Evolutionary conservation across 805 yeast genomes (phyloP), one percentile per base, ranked within the genome.

Genomic region (Soucietia sequanensis): DNA sequence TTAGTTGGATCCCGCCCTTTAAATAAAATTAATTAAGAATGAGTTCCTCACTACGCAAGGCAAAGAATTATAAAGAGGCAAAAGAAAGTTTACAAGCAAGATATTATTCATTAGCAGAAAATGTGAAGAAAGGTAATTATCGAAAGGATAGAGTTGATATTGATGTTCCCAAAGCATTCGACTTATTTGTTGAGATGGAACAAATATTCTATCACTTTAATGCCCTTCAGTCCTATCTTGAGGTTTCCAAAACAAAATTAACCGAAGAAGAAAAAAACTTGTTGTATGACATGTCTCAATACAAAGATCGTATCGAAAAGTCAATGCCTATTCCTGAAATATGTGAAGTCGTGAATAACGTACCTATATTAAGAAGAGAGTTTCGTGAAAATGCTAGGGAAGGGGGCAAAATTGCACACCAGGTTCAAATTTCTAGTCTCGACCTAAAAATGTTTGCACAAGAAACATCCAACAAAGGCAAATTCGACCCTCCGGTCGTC

Each of bases 311-410:
- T 15, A 29, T 57, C 23, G 63, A 56, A 41, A 46, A 43, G 21
- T 43, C 41, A 32, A 35, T 60, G 16, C 56, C 55, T 14, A 34
- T 56, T 9, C 47, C 51, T 3, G 49, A 47, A n/a, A 36, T 60
- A 21, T 36, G 41, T 26, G 42, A 41, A 8, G 44, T 29, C 24
- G 41, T 46, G 7, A 59, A 51, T 6, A 48, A 37, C 15, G 42
- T 62, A 27, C 50, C 58, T 5, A 54, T 53, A n/a, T 39, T 58
- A 17, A 46, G 67, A 31, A 46, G 64, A 13, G 55, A 53, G 27
- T 41, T 56, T 12, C 38, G 37, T 26, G 63, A 59, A 23, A 61
- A 52, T 31, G 65, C 67, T 6, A 37, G 43, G 14, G 63, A 59
- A 34, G 67, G 61, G 4, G 65, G 61, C 2, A 50, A 48, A 33